Base-by-base conservation (phyloP, 345 rosid species). In the Salix purpurea region DNA sequence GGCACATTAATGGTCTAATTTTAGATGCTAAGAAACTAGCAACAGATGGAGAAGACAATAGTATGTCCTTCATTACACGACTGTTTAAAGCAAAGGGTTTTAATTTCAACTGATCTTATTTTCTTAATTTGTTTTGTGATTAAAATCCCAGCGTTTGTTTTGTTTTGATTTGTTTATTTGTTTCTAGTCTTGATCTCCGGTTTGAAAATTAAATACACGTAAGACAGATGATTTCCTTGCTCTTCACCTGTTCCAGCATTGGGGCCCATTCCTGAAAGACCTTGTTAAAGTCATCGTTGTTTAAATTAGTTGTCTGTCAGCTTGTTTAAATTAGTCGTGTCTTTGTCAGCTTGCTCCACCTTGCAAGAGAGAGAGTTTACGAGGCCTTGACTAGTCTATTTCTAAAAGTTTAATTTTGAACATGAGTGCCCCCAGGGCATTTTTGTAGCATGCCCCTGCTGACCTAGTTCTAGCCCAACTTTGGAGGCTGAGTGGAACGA, bases 401-500 rank as follows among this genome's bases (percentile, higher is more conserved):
- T 46, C 21, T 44, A 65, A 56, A 12, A 34, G 4, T 58, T 1
- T 74, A 24, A 39, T 67, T n/a, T 75, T 62, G 58, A 52, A 73
- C 50, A 76, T 72, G 48, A 42, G 46, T 11, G 14, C 14, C 46
- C 44, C 46, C 14, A 2, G 46, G 46, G 14, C 12, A 42, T 42
- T 42, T 42, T 42, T 42, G 14, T 42, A 42, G 14, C 46, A 0
- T 42, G 4, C 13, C 61, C n/a, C 50, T 65, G 42, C 67, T 79
- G 73, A 77, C 79, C 74, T 36, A 39, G 76, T 65, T 70, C 81
- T 65, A 65, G 52, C 30, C 58, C 67, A 74, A 70, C 46, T 6
- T 0, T 42, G 14, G 46, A 42, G 13, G 46, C 46, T 42, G 42
- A 2, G 46, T 39, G 14, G 46, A 42, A 9, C 44, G 74, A 40